phyloP scores from a whole-genome alignment of 495 filamentous ascomycete genomes.

The Schizothecium vesticola region DNA sequence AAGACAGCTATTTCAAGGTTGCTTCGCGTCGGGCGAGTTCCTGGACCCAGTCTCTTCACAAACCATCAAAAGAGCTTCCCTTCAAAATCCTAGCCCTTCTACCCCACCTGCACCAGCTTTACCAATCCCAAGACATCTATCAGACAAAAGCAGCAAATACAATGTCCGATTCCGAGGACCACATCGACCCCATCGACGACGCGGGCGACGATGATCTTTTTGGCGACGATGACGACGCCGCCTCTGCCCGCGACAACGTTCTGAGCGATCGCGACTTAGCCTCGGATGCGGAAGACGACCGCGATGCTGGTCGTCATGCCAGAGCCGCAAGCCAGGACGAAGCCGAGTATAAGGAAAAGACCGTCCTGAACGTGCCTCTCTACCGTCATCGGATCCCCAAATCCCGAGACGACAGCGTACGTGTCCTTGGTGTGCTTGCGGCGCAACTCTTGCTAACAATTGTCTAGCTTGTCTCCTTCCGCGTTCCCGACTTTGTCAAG shows the following conservation, averaged over 20 bases:
- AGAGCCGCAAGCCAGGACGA: conserved; percentile 41
- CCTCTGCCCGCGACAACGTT: conserved; percentile 26
- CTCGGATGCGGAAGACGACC: conserved; percentile 67
- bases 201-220: conserved; percentile 63
- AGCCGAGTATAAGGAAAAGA: conserved; percentile 46
- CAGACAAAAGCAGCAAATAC: conserved; percentile 26
- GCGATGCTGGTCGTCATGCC: conserved; percentile 24
- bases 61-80: not conserved
- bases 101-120: not conserved
- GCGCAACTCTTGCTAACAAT: not conserved
- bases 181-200: conserved; percentile 45
- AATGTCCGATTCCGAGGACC: conserved; percentile 51
- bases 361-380: conserved; percentile 51
- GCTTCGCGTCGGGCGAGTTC: not conserved
- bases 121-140: not conserved
- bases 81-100: not conserved
- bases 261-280: conserved; percentile 68
- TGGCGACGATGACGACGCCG: conserved; percentile 43
- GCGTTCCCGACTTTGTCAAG: conserved; percentile 72
- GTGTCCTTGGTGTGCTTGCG: not conserved
- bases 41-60: not conserved
- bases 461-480: conserved; percentile 67
- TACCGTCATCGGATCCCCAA: conserved; percentile 65
- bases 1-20: not conserved
- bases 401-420: conserved; percentile 61